A percentile compares a stretch with the other conserved stretches of the same genome.
phyloP scores from a whole-genome alignment of 169 alveolate genomes.

The Plasmodium blacklocki region DNA sequence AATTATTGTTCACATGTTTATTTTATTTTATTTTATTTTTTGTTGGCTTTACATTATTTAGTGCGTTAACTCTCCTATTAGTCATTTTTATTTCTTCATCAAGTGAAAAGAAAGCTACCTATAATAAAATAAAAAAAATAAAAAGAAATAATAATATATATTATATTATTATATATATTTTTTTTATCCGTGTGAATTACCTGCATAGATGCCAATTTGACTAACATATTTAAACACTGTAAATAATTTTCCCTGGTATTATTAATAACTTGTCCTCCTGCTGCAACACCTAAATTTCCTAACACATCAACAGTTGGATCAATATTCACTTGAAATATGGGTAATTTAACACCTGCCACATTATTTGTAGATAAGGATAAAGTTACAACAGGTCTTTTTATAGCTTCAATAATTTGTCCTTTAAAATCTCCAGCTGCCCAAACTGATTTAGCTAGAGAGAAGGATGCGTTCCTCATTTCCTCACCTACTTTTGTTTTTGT shows the following conservation, averaged over 20 bases:
- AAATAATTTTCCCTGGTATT: constrained; percentile 86
- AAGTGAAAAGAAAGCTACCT: constrained; percentile 93
- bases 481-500: constrained; percentile 90
- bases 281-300: constrained; percentile 87
- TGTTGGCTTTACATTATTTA: constrained; percentile 85
- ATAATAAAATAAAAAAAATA: neutral
- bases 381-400: constrained; percentile 93
- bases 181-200: constrained; percentile 77
- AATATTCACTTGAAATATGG: constrained; percentile 91
- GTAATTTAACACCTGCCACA: constrained; percentile 97
- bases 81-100: constrained; percentile 97
- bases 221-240: constrained; percentile 87
- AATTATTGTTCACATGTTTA: neutral
- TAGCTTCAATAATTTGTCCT: constrained; percentile 91
- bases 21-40: neutral
- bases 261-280: constrained; percentile 90
- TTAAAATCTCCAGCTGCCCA: constrained; percentile 96
- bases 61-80: constrained; percentile 96
- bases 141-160: no score
- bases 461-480: constrained; percentile 92
- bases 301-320: constrained; percentile 91
- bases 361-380: constrained; percentile 92
- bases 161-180: neutral
- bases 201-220: constrained; percentile 94
- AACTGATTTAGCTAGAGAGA: constrained; percentile 94